Base-by-base conservation (phyloP, 2,329 filamentous ascomycete species). In the Trichoderma semiorbis region DNA sequence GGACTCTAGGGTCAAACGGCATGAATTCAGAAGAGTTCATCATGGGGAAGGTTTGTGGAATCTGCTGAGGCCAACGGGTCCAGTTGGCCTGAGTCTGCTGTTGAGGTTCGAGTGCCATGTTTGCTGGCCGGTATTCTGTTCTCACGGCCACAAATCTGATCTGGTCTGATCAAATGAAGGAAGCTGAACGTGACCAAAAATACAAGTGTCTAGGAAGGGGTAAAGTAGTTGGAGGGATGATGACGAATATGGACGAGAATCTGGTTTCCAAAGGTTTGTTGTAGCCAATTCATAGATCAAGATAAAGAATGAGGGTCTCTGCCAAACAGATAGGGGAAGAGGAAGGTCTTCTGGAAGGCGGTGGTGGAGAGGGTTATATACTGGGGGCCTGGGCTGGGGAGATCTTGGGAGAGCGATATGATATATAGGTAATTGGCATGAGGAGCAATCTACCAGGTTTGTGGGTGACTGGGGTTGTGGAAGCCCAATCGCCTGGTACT, bases 1-100 rank as follows among this genome's bases (percentile, higher is more conserved):
- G 76, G 12, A 80, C 73, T 73, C 84, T 82, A 10, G 84, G 80
- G 76, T 87, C 84, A 78, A 87, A 89, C 8, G 83, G 81, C 74
- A 88, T 80, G 74, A 88, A 81, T 28, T 79, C 77, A 21, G 82
- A 80, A 30, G 81, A 76, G 62, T 86, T 85, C 82, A 88, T 85
- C 78, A 87, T 83, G 72, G 77, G 73, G 75, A 86, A 88, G 47
- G 86, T 84, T 63, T 79, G 75, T 16, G 80, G 81, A 58, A 87
- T 83, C 55, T 88, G 86, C 72, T 85, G 79, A 74, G 84, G 80
- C 85, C 87, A 89, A 75, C 86, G 86, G 76, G 83, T 85, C 89
- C 88, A 90, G 80, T 80, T 82, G 68, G 84, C 81, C 74, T 82
- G 77, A 61, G 81, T 81, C 72, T 84, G 79, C 70, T 83, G 78